Percentiles rank a stretch among this genome's conserved stretches.
Conservation (phyloP, 75 land plant species). For the Gnetum montanum region DNA sequence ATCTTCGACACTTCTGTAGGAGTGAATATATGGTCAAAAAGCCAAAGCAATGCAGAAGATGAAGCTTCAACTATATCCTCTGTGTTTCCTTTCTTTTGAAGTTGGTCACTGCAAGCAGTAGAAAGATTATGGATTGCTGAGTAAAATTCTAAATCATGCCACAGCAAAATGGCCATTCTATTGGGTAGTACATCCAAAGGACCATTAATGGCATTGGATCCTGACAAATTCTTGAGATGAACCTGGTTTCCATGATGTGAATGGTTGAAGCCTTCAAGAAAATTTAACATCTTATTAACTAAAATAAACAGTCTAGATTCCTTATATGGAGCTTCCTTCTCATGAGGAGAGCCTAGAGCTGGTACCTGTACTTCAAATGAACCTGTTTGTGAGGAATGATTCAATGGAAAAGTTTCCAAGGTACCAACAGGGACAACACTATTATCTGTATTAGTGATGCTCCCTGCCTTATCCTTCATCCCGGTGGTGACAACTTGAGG, state of each 20-base stretch:
- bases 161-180: constrained; percentile 36
- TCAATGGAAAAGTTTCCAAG: constrained; percentile 7
- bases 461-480: no score
- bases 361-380: constrained; percentile 3
- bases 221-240: constrained; percentile 10
- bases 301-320: constrained; percentile 22
- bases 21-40: constrained; percentile 53
- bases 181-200: constrained; percentile 21
- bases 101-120: constrained; percentile 36
- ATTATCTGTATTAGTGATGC: no score
- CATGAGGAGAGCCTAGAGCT: not conserved
- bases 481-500: no score
- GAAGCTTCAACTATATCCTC: constrained; percentile 40
- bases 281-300: constrained; percentile 42
- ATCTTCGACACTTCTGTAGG: constrained; percentile 55
- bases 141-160: constrained; percentile 51
- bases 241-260: constrained; percentile 11
- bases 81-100: constrained; percentile 39
- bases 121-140: constrained; percentile 36
- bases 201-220: constrained; percentile 3
- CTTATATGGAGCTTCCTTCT: constrained; percentile 6
- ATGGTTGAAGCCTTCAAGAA: constrained; percentile 43
- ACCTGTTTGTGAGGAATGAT: constrained; percentile 1
- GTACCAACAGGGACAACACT: no score
- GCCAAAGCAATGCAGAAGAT: constrained; percentile 48